These are phyloP conservation scores for Xylaria palmicola DNA, from an alignment of 495 filamentous ascomycete species.

Conservation along the genomic window DNA sequence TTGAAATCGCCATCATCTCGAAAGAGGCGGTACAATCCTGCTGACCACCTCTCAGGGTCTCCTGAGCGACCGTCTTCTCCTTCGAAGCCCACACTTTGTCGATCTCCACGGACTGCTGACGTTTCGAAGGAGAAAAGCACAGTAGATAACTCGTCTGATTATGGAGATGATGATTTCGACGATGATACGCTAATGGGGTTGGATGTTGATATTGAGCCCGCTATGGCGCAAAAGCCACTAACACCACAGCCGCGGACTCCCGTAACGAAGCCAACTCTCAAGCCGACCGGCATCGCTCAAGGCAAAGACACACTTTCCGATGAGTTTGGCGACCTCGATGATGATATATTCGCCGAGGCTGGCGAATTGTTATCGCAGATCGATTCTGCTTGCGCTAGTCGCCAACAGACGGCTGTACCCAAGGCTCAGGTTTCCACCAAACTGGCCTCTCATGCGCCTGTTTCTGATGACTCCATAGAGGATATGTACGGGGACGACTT, in stretches of 20 bases:
- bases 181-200: slow-evolving; percentile 53
- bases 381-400: slow-evolving; percentile 26
- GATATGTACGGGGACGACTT: slow-evolving; percentile 59
- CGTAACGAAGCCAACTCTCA: neutral
- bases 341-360: slow-evolving; percentile 59
- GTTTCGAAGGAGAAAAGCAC: neutral
- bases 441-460: neutral
- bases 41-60: slow-evolving; percentile 13
- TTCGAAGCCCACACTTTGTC: slow-evolving; percentile 12
- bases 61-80: slow-evolving; percentile 18
- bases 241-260: slow-evolving; percentile 14
- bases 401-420: neutral
- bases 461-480: slow-evolving; percentile 23
- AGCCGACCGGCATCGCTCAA: slow-evolving; percentile 1
- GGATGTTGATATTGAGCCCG: slow-evolving; percentile 44
- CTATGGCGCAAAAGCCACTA: slow-evolving; percentile 25
- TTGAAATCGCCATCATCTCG: slow-evolving; percentile 33
- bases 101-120: neutral
- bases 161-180: slow-evolving; percentile 49
- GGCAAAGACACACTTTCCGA: slow-evolving; percentile 33
- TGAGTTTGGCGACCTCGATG: slow-evolving; percentile 63
- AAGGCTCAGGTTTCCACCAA: slow-evolving; percentile 10
- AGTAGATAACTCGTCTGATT: slow-evolving; percentile 39
- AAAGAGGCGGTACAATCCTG: slow-evolving; percentile 22
- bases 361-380: slow-evolving; percentile 57